These are phyloP conservation scores for Vitellaria paradoxa DNA, from an alignment of 179 eudicot genomes.

Conservation along the genomic window DNA sequence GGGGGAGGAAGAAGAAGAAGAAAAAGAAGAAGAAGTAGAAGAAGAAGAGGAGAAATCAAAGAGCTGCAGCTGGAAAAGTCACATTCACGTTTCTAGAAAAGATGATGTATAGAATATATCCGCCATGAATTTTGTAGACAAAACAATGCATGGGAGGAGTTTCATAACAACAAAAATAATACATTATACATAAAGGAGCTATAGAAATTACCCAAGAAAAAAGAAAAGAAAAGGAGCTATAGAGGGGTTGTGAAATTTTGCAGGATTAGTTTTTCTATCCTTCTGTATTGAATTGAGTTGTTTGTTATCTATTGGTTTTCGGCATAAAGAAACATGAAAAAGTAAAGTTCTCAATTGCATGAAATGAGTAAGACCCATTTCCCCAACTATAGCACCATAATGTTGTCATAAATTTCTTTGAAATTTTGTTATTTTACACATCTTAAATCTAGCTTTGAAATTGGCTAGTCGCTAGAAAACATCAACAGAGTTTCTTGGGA, in stretches of 20 bases:
- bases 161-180: no score
- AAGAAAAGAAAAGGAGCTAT: no score
- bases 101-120: no score
- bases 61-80: conserved; percentile 48
- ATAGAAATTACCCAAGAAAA: no score
- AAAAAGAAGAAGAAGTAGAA: no score
- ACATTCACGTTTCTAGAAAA: conserved; percentile 25
- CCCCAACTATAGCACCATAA: not conserved
- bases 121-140: conserved; percentile 45
- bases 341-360: conserved; percentile 23
- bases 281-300: conserved; percentile 14
- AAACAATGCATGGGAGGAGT: conserved; percentile 21
- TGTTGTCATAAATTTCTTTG: not conserved
- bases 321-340: no score
- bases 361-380: not conserved
- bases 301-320: no score
- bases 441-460: no score
- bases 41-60: conserved; percentile 58
- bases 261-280: conserved; percentile 45
- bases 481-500: not conserved
- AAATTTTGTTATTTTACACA: no score
- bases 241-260: conserved; percentile 41
- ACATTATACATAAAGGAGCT: no score
- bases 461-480: not conserved
- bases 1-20: conserved; percentile 26